Base-by-base conservation (phyloP, 768 basidiomycete species). In the Lentinula edodes region DNA sequence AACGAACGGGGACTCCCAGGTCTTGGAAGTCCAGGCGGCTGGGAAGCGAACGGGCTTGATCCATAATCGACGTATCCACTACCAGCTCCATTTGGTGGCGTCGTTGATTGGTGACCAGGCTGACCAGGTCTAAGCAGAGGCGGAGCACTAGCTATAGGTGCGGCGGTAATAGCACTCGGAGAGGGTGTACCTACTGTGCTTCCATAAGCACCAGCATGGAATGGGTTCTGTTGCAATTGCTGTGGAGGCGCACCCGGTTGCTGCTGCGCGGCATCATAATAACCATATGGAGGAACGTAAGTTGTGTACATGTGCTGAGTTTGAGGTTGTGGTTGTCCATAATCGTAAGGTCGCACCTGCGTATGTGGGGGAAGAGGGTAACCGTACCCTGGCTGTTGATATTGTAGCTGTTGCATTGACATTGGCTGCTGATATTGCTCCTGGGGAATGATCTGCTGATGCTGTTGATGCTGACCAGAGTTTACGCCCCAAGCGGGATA, bases 301-400 rank as follows among this genome's bases (percentile, higher is more conserved):
- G 58, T 35, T n/a, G 41, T 2, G 6, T 38, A 41, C 32, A 41
- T 34, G 18, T 13, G 58, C 42, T 52, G 59, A 39, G 45, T 10
- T 20, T 58, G 62, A 23, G 55, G 64, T 61, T 32, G 62, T 50
- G 51, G 55, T 35, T 41, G 66, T 28, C 62, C 66, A 32, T 64
- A 60, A 10, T 60, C 62, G 23, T 64, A 64, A 9, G 42, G 39
- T 66, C 63, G 32, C 39, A 65, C 36, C 53, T 55, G 48, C 5
- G 57, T 61, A 3, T 58, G 65, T 0, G 62, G 70, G 23, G 67
- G 69, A 28, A 64, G 64, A 46, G 60, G 57, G 54, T 67, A 54
- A 28, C 41, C 39, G 43, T 63, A 59, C 34, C 50, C 34, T 32
- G 45, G 32, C 18, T 59, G 58, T 13, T 45, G 56, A 28, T 59